phyloP scores from a whole-genome alignment of 768 basidiomycete species.

The Trametes maxima region DNA sequence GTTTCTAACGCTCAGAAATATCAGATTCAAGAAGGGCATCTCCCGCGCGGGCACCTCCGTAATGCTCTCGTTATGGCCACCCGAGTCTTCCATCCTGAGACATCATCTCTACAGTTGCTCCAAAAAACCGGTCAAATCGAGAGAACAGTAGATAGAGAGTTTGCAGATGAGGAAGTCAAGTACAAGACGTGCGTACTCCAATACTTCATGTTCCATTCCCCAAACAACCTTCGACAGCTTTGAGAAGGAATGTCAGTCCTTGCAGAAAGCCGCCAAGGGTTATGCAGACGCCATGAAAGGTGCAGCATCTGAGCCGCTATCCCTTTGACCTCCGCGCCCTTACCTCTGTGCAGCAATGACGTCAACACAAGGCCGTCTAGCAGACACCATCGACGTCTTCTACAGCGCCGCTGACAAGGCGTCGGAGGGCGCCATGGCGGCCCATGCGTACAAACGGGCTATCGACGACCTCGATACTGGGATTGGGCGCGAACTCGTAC shows the following conservation, averaged over 20 bases:
- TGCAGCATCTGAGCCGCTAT: constrained; percentile 38
- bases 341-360: constrained; percentile 73
- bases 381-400: constrained; percentile 92
- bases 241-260: constrained; percentile 91
- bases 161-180: constrained; percentile 88
- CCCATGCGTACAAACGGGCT: constrained; percentile 93
- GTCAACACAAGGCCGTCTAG: constrained; percentile 86
- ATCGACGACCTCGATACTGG: constrained; percentile 91
- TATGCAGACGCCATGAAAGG: constrained; percentile 96
- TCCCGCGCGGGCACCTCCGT: constrained; percentile 22
- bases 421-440: constrained; percentile 94
- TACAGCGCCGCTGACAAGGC: constrained; percentile 83
- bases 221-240: constrained; percentile 51
- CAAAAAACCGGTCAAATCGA: constrained; percentile 99
- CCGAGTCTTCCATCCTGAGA: background rate
- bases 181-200: constrained; percentile 72
- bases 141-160: constrained; percentile 92
- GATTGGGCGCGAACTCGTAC: constrained; percentile 81
- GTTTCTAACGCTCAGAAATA: background rate
- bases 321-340: background rate
- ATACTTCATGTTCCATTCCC: background rate
- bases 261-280: constrained; percentile 95
- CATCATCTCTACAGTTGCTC: constrained; percentile 58
- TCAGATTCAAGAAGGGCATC: constrained; percentile 24
- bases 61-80: background rate